Base-by-base conservation (phyloP, 148 eudicot genomes). In the Rheum nobile region DNA sequence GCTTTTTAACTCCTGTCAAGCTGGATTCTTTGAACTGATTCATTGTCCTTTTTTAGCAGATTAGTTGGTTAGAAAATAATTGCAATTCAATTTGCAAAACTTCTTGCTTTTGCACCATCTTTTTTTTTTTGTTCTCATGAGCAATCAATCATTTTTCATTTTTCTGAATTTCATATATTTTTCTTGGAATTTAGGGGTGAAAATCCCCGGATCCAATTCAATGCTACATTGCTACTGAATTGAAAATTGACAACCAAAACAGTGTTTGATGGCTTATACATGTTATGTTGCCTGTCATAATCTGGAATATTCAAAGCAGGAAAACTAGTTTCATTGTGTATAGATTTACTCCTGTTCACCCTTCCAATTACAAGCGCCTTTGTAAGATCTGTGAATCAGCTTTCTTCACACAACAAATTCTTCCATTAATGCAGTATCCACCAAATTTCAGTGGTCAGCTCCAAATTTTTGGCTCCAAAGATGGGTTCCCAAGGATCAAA, bases 401-500 rank as follows among this genome's bases (percentile, higher is more conserved):
- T 50, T 50, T 50, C 24, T 24, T n/a, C 8, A 50, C 24, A n/a
- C 57, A 50, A n/a, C 9, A 50, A 21, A 16, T 50, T 22, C 26
- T 50, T 26, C 32, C 34, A 26, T 10, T 28, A 19, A 59, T 59
- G 28, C 67, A 59, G 67, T 26, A 24, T 50, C 57, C 57, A 50
- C 57, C 24, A 50, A 50, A 50, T 50, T 50, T 50, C 57, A n/a
- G 26, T n/a, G 57, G 8, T n/a, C 57, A 9, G 17, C 67, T 24
- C 28, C 32, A 57, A 8, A 57, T 24, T 72, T n/a, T 68, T 29
- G 73, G 34, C 32, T 68, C 77, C 28, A 48, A 39, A 79, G 47
- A 82, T 88, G 92, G 92, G 92, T 77, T 80, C 84, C 43, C 85
- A 77, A 69, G 84, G 85, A 77, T 86, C 92, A 46, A 88, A 85